Percentiles rank a stretch among this genome's conserved stretches.
phyloP scores from a whole-genome alignment of 352 stramenopile genomes.

The Pythium volutum region DNA sequence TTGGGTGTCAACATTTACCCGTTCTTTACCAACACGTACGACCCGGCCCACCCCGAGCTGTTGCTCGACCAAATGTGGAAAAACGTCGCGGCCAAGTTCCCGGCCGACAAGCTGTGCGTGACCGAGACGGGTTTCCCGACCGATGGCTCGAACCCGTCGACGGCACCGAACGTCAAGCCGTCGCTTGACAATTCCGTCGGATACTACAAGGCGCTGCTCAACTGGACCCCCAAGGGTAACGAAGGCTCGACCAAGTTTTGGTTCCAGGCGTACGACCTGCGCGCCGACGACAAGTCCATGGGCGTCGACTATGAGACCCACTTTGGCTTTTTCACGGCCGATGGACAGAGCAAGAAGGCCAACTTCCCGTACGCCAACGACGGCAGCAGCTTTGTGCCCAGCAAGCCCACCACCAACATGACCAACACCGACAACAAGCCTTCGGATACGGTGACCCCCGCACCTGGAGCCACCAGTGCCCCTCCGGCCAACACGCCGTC shows the following conservation, averaged over 20 bases:
- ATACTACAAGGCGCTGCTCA: constrained; percentile 21
- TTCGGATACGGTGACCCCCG: not conserved
- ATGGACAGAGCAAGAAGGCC: constrained; percentile 18
- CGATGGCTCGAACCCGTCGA: constrained; percentile 10
- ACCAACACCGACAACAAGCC: not conserved
- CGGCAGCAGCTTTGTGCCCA: constrained; percentile 7
- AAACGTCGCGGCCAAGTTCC: constrained; percentile 15
- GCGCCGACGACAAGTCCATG: constrained; percentile 17
- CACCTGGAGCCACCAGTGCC: not conserved
- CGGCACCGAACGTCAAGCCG: constrained; percentile 14
- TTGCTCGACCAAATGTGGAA: constrained; percentile 25
- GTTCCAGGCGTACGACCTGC: constrained; percentile 25
- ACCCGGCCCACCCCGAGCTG: constrained; percentile 7
- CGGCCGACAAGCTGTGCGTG: constrained; percentile 17
- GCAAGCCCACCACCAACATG: not conserved
- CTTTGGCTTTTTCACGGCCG: constrained; percentile 29
- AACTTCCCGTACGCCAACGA: constrained; percentile 26
- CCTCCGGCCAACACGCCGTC: constrained; percentile 2
- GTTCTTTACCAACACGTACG: constrained; percentile 31
- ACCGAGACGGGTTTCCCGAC: constrained; percentile 26
- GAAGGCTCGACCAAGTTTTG: constrained; percentile 21
- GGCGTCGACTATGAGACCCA: constrained; percentile 25
- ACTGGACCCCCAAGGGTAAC: constrained; percentile 18
- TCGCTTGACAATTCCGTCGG: constrained; percentile 17
- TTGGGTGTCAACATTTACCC: constrained; percentile 36